Evolutionary conservation across 129 eudicot genomes (phyloP).

Genomic region (Flaveria bidentis): DNA sequence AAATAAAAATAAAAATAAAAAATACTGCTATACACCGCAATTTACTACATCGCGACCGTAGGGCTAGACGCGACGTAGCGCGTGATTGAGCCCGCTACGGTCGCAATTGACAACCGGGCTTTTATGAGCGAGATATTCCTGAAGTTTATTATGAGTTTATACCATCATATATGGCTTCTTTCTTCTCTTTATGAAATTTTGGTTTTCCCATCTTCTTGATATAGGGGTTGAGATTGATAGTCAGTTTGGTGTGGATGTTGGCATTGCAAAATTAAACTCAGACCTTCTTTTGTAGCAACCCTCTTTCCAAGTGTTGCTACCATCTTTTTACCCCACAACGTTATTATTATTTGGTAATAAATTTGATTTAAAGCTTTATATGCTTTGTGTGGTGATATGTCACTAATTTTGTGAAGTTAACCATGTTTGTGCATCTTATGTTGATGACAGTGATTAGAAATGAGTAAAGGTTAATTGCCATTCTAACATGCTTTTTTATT

Average conservation of each 20-base stretch:
- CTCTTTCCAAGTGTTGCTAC: no score
- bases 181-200: conserved; percentile 12
- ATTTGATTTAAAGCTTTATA: conserved; percentile 7
- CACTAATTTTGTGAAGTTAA: not conserved
- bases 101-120: no score
- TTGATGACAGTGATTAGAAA: not conserved
- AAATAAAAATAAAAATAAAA: no score
- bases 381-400: not conserved
- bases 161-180: not conserved
- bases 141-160: not conserved
- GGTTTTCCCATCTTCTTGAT: not conserved
- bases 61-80: no score
- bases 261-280: no score
- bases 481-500: not conserved
- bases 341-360: not conserved
- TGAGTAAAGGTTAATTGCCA: not conserved
- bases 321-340: not conserved
- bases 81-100: no score
- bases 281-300: no score
- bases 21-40: no score
- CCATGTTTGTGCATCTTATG: not conserved
- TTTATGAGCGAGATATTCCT: no score
- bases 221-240: not conserved
- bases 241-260: conserved; percentile 13
- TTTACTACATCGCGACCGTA: no score